A percentile compares a stretch with the other conserved stretches of the same genome.
Conservation (phyloP, 129 eudicot species). For the Erigeron canadensis region DNA sequence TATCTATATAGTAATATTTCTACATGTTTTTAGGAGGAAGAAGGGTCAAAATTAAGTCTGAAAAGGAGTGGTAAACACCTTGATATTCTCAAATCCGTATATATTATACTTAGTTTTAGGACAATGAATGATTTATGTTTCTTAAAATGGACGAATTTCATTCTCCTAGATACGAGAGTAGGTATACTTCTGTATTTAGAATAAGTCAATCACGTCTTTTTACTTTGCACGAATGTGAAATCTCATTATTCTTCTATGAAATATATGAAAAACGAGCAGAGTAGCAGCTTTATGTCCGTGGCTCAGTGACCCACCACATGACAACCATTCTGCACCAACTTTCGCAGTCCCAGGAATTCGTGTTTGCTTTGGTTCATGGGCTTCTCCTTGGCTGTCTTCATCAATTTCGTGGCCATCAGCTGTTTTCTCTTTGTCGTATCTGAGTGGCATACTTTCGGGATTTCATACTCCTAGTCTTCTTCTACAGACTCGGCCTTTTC, state of each 20-base stretch:
- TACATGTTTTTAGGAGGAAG: conserved; percentile 26
- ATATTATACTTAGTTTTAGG: not conserved
- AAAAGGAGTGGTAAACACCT: conserved; percentile 16
- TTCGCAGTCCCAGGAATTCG: not conserved
- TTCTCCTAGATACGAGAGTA: not conserved
- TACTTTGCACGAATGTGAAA: too few relatives aligned
- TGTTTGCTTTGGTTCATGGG: not conserved
- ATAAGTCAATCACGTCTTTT: too few relatives aligned
- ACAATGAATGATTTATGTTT: not conserved
- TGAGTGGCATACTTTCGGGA: too few relatives aligned
- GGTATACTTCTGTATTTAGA: not conserved
- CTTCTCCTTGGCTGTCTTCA: conserved; percentile 9
- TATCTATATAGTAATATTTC: conserved; percentile 4
- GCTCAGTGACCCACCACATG: conserved; percentile 10
- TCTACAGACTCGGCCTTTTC: too few relatives aligned
- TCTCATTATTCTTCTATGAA: too few relatives aligned
- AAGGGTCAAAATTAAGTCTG: conserved; percentile 24
- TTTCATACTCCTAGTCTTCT: not conserved
- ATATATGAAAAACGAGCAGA: too few relatives aligned
- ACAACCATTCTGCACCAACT: conserved; percentile 8
- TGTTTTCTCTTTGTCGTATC: too few relatives aligned
- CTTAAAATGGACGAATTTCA: conserved; percentile 7
- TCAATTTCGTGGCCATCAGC: too few relatives aligned
- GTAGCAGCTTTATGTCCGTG: not conserved
- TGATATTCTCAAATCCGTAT: not conserved